Base-by-base conservation (phyloP, 1,139 yeast species). In the Debaryomycetaceae sp. region DNA sequence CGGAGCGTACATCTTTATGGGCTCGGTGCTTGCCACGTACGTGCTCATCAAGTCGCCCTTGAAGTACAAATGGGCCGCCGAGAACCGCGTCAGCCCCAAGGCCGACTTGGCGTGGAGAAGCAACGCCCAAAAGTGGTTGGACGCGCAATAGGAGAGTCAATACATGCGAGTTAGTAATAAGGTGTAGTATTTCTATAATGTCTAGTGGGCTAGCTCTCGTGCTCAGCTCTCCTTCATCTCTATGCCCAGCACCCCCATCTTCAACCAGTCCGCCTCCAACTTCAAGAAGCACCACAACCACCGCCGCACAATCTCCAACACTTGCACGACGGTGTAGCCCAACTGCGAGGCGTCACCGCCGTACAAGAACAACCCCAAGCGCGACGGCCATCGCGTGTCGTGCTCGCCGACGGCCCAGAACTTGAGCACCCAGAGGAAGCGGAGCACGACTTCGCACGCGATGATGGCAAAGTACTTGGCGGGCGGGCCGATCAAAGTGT, bases 221-320 rank as follows among this genome's bases (percentile, higher is more conserved):
- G n/a, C 6, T 26, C 28, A 26, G n/a, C 7, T 24, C 4, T 15
- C 30, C 31, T 28, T 23, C 22, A 31, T 11, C 21, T 23, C 32
- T 12, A 29, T 25, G 9, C 32, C 33, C 18, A 19, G 26, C 16
- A 29, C n/a, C 16, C 27, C 29, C 15, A 27, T 16, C 13, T 71
- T 73, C 37, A 67, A 50, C 56, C 68, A 80, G 52, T 89, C 96
- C 23, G 83, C 73, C 46, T 89, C 96, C 19, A 88, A 61, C 51
- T 93, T 81, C 48, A 89, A 63, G 44, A 85, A 75, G 31, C 89
- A 75, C 98, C 98, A 91, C 36, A 86, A 58, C 77, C 91, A 85
- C 45, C 98, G 69, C 56, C 98, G 70, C 8, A 78, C 44, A 8
- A 91, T 66, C 52, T 91, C 98, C 33, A 88, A 56, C 7, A 75